phyloP scores from a whole-genome alignment of 2,329 filamentous ascomycete species.

The Aspergillus transmontanensis region DNA sequence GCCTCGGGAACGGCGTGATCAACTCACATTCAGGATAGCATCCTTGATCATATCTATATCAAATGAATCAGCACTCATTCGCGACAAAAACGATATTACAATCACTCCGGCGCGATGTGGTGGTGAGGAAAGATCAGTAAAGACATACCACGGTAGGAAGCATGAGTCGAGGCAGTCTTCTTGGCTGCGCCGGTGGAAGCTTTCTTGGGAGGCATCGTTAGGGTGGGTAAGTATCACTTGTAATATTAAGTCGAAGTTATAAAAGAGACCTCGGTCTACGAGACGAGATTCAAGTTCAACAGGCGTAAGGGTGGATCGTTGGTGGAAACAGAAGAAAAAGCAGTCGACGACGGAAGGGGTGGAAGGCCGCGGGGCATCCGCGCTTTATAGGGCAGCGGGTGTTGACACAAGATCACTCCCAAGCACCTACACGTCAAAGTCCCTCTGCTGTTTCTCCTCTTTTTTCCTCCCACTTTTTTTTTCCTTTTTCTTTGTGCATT shows the following conservation, averaged over 20 bases:
- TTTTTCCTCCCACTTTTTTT: conserved; percentile 7
- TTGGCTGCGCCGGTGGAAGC: conserved; percentile 56
- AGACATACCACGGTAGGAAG: conserved; percentile 67
- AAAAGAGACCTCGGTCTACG: conserved; percentile 11
- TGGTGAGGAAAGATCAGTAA: conserved; percentile 46
- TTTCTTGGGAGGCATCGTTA: conserved; percentile 69
- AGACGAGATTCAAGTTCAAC: conserved; percentile 8
- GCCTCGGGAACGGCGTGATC: conserved; percentile 52
- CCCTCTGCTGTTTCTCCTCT: conserved; percentile 16
- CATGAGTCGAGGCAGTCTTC: conserved; percentile 61
- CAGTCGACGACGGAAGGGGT: conserved; percentile 39
- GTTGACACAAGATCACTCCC: conserved; percentile 46
- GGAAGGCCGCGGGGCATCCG: conserved; percentile 45
- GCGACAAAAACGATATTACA: conserved; percentile 51
- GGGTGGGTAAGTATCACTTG: conserved; percentile 20
- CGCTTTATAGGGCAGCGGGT: conserved; percentile 45
- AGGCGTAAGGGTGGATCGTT: conserved; percentile 19
- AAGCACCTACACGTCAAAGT: conserved; percentile 27
- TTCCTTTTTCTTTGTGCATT: conserved; percentile 3
- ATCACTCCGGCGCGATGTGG: conserved; percentile 48
- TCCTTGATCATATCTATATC: conserved; percentile 71
- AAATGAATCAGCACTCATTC: conserved; percentile 54
- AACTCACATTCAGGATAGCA: conserved; percentile 70
- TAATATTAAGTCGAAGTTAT: conserved; percentile 8
- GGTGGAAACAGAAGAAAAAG: conserved; percentile 31